phyloP scores from a whole-genome alignment of 2,329 filamentous ascomycete genomes.

The Tolypocladium tundrense region DNA sequence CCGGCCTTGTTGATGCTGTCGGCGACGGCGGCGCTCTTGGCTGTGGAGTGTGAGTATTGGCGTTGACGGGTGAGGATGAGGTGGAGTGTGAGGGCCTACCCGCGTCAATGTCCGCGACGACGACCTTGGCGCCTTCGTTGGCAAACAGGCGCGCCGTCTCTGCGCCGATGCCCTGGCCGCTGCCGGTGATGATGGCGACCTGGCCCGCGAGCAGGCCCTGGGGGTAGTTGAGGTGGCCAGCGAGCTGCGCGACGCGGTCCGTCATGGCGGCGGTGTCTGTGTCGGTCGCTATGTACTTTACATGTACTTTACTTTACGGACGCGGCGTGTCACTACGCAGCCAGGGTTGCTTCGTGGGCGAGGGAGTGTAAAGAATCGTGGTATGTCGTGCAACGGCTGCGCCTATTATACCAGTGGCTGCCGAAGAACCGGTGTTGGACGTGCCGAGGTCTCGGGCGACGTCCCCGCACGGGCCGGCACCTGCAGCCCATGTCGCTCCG shows the following conservation, averaged over 20 bases:
- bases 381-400: background rate
- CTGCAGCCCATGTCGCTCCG: background rate
- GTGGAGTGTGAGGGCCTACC: constrained; percentile 30
- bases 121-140: constrained; percentile 77
- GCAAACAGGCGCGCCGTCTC: constrained; percentile 75
- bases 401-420: too few species aligned
- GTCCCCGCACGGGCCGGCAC: background rate
- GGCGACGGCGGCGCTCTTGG: constrained; percentile 59
- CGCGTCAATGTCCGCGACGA: constrained; percentile 74
- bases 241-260: constrained; percentile 59
- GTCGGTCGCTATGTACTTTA: background rate
- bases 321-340: background rate
- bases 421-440: background rate
- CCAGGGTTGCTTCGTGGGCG: background rate
- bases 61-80: background rate
- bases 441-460: background rate
- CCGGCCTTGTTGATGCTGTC: constrained; percentile 57
- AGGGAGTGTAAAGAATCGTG: background rate
- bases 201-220: constrained; percentile 69
- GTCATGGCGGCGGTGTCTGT: constrained; percentile 24
- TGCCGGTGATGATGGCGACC: constrained; percentile 78
- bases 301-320: background rate
- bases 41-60: constrained; percentile 23
- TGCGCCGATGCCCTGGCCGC: constrained; percentile 79
- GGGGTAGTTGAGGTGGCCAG: constrained; percentile 72